phyloP scores from a whole-genome alignment of 2,329 filamentous ascomycete genomes.

The Pseudohalonectria lignicola region DNA sequence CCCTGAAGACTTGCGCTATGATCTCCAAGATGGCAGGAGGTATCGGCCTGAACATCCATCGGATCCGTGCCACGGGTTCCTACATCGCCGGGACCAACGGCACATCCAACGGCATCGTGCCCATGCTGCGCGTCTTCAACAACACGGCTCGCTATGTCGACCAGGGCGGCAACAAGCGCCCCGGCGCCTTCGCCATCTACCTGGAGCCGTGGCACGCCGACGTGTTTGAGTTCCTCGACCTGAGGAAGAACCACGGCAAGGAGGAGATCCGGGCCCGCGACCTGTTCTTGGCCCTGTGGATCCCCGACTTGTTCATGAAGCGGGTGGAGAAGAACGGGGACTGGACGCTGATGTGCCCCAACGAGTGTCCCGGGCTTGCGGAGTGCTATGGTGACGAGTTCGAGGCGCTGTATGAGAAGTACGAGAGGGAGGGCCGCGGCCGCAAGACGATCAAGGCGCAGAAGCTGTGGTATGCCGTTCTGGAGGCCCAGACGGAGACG shows the following conservation, averaged over 20 bases:
- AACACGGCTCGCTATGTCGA: conserved; percentile 98
- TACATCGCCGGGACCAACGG: conserved; percentile 98
- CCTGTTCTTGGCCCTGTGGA: conserved; percentile 96
- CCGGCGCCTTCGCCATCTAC: conserved; percentile 97
- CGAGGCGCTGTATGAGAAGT: conserved; percentile 85
- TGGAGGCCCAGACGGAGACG: conserved; percentile 97
- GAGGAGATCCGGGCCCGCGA: conserved; percentile 95
- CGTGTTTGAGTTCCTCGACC: conserved; percentile 92
- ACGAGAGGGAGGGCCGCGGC: conserved; percentile 79
- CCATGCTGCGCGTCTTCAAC: conserved; percentile 98
- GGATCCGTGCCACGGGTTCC: conserved; percentile 92
- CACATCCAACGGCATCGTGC: conserved; percentile 92
- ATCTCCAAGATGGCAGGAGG: conserved; percentile 99
- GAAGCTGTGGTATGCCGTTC: conserved; percentile 98
- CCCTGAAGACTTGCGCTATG: conserved; percentile 97
- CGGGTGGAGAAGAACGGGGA: conserved; percentile 93
- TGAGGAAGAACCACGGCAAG: conserved; percentile 99
- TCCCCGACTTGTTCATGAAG: conserved; percentile 99
- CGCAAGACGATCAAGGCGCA: conserved; percentile 91
- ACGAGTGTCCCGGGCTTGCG: conserved; percentile 87
- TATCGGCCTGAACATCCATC: conserved; percentile 92
- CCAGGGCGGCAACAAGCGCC: conserved; percentile 98
- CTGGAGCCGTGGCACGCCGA: conserved; percentile 98
- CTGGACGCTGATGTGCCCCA: conserved; percentile 98
- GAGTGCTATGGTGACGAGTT: conserved; percentile 98